Base-by-base conservation (phyloP, 1,139 yeast genomes). In the Lodderomyces parapsilosis region DNA sequence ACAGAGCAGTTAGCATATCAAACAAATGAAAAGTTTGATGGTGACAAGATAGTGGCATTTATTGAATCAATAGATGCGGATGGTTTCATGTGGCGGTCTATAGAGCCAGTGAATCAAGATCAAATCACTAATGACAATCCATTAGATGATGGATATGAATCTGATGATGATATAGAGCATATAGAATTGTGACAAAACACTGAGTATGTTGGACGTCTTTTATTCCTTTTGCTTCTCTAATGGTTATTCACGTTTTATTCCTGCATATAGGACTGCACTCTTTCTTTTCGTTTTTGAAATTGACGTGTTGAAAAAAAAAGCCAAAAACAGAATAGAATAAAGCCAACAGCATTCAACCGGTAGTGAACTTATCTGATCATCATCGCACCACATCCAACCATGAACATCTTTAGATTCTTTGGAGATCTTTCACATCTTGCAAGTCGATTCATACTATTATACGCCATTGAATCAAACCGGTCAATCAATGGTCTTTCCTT, bases 351-450 rank as follows among this genome's bases (percentile, higher is more conserved):
- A n/a, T n/a, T n/a, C n/a, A n/a, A n/a, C n/a, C n/a, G n/a, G n/a
- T n/a, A n/a, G n/a, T n/a, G n/a, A n/a, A n/a, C 23, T 5, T 20
- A 20, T 20, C 8, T 20, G 23, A 6, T 20, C 23, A 20, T 20
- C 23, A 20, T 20, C 5, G 8, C 7, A 5, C n/a, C 17, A 13
- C 3, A 23, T 2, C 7, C 13, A 43, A 56, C 34, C 48, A 72
- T 71, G 79, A 69, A 80, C 58, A 68, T 79, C 47, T 81, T 81
- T 58, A 72, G 84, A 56, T 63, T 80, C 59, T 42, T 78, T 38
- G 89, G 93, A 28, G 99, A 93, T 60, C 60, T 88, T 48, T 80
- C 94, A 41, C 99, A 93, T 62, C 70, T 88, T 62, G 82, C 86
- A 34, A 84, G 96, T 57, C 86, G 88, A 48, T 69, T 87, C 48